Evolutionary conservation across 192 early-diverging fungal genomes (phyloP).

Genomic region (Backusella mclennaniae): DNA sequence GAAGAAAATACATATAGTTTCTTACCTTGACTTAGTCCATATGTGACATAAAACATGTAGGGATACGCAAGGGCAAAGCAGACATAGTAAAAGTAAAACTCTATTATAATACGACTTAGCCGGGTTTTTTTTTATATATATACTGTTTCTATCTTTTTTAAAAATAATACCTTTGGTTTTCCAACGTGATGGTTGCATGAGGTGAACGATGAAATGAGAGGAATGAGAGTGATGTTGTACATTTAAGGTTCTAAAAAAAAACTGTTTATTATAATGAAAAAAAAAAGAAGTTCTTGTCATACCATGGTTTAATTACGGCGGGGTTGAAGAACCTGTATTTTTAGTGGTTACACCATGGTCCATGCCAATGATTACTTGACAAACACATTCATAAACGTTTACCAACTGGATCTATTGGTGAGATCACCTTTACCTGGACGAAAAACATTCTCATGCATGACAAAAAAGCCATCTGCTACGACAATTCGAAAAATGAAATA

Average conservation of each 20-base stretch:
- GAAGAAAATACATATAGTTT: not conserved
- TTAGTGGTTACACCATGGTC: not conserved
- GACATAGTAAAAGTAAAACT: slow-evolving; percentile 75
- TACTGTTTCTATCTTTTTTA: not conserved
- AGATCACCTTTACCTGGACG: no score
- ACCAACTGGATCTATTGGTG: no score
- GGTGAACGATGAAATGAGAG: not conserved
- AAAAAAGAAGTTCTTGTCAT: not conserved
- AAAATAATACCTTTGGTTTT: slow-evolving; percentile 7
- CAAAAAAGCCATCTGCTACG: no score
- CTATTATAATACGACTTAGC: slow-evolving; percentile 17
- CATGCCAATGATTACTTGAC: not conserved
- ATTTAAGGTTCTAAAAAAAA: not conserved
- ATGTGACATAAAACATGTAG: slow-evolving; percentile 62
- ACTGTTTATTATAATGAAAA: not conserved
- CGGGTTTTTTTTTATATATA: not conserved
- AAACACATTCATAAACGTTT: no score
- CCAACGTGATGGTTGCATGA: slow-evolving; percentile 7
- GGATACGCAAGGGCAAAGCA: slow-evolving; percentile 51
- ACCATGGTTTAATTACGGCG: not conserved
- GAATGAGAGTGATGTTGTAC: not conserved
- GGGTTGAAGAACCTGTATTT: not conserved
- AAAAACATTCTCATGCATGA: no score
- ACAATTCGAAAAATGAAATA: not conserved
- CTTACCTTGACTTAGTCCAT: slow-evolving; percentile 52